Evolutionary conservation across 805 yeast genomes (phyloP).

Genomic region (Ogataea ramenticola): DNA sequence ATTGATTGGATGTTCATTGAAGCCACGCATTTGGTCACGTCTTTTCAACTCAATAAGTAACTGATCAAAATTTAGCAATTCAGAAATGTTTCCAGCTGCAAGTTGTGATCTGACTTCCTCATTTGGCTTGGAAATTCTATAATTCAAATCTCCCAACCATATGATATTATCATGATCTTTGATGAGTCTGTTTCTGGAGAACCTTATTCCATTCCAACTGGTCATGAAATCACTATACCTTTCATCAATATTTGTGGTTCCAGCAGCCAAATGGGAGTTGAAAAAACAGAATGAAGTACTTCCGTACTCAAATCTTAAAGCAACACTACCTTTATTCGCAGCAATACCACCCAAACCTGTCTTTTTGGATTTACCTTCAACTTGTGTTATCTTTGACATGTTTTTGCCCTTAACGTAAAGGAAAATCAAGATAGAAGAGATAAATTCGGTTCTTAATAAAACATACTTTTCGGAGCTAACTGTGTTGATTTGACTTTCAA

Average conservation of each 20-base stretch:
- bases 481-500: slow-evolving; percentile 53
- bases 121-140: slow-evolving; percentile 63
- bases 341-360: slow-evolving; percentile 97
- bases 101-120: slow-evolving; percentile 64
- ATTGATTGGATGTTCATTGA: slow-evolving; percentile 65
- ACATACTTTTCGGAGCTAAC: slow-evolving; percentile 34
- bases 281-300: slow-evolving; percentile 75
- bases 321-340: slow-evolving; percentile 96
- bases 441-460: slow-evolving; percentile 66
- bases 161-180: slow-evolving; percentile 80
- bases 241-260: slow-evolving; percentile 72
- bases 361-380: slow-evolving; percentile 90
- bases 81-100: slow-evolving; percentile 33
- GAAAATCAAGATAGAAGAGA: slow-evolving; percentile 60
- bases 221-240: slow-evolving; percentile 79
- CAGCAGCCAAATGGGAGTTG: slow-evolving; percentile 94
- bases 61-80: slow-evolving; percentile 69
- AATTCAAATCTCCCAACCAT: slow-evolving; percentile 95
- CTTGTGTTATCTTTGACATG: slow-evolving; percentile 56
- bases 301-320: slow-evolving; percentile 79
- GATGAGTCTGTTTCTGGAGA: slow-evolving; percentile 68
- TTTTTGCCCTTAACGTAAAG: slow-evolving; percentile 51
- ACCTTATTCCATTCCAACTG: slow-evolving; percentile 67
- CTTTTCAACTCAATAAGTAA: slow-evolving; percentile 64
- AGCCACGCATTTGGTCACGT: slow-evolving; percentile 67